A percentile compares a stretch with the other conserved stretches of the same genome.
Evolutionary conservation across 106 monocot genomes (phyloP).

Genomic region (Amphibolis antarctica): DNA sequence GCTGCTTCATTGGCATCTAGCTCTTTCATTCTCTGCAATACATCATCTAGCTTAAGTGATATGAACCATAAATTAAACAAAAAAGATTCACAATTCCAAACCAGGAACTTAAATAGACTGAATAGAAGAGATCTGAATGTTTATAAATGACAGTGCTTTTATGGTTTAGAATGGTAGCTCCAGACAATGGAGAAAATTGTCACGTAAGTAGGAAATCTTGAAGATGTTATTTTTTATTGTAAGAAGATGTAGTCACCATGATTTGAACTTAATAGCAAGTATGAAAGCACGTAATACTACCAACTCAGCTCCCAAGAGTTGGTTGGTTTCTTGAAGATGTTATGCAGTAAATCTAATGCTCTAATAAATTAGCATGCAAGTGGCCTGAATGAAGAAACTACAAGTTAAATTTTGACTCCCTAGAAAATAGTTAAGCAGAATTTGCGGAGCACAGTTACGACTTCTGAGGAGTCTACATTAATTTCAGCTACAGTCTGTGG

Average conservation of each 20-base stretch:
- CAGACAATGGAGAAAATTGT: not conserved
- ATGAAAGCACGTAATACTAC: no score
- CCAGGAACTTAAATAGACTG: not conserved
- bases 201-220: not conserved
- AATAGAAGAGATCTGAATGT: not conserved
- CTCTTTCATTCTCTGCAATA: slow-evolving; percentile 79
- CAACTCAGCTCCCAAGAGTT: no score
- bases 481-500: no score
- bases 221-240: no score
- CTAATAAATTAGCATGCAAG: not conserved
- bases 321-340: no score
- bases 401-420: not conserved
- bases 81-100: not conserved
- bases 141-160: not conserved
- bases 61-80: not conserved
- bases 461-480: no score
- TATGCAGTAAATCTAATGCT: no score
- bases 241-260: no score
- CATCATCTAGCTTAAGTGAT: slow-evolving; percentile 1
- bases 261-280: no score
- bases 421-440: no score
- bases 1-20: slow-evolving; percentile 45
- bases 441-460: no score
- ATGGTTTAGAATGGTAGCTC: not conserved
- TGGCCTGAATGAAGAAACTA: not conserved